phyloP scores from a whole-genome alignment of 23 red algal genomes.

The Cyanidium caldarium region DNA sequence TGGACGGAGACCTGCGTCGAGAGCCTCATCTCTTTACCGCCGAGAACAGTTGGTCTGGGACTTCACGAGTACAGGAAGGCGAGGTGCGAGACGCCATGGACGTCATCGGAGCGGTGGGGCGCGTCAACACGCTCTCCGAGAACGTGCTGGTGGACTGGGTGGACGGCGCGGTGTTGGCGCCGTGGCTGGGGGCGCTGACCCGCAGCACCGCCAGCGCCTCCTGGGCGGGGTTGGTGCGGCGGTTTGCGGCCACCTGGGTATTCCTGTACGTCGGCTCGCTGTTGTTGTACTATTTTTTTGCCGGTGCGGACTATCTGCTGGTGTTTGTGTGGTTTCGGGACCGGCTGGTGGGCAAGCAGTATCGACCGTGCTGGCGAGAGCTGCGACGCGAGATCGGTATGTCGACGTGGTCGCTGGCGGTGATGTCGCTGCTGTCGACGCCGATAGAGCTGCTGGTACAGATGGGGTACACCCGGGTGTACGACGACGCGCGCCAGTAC shows the following conservation, averaged over 20 bases:
- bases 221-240: slow-evolving; percentile 16
- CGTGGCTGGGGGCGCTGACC: background rate
- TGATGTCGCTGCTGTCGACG: slow-evolving; percentile 56
- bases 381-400: slow-evolving; percentile 54
- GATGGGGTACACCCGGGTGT: slow-evolving; percentile 59
- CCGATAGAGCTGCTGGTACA: slow-evolving; percentile 76
- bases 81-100: slow-evolving; percentile 11
- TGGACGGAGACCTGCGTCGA: no score
- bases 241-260: slow-evolving; percentile 58
- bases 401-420: slow-evolving; percentile 37
- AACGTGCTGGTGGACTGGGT: slow-evolving; percentile 18
- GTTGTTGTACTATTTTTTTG: slow-evolving; percentile 61
- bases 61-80: no score
- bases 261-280: slow-evolving; percentile 76
- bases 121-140: slow-evolving; percentile 28
- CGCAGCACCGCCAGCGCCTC: background rate
- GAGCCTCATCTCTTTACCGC: no score
- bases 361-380: slow-evolving; percentile 22
- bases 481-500: slow-evolving; percentile 46
- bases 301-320: slow-evolving; percentile 36
- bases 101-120: slow-evolving; percentile 25
- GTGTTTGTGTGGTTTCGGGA: slow-evolving; percentile 21
- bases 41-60: no score
- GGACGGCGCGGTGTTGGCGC: slow-evolving; percentile 4
- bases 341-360: slow-evolving; percentile 12